Evolutionary conservation across 140 eudicot species (phyloP).

Genomic region (Cichorium intybus): DNA sequence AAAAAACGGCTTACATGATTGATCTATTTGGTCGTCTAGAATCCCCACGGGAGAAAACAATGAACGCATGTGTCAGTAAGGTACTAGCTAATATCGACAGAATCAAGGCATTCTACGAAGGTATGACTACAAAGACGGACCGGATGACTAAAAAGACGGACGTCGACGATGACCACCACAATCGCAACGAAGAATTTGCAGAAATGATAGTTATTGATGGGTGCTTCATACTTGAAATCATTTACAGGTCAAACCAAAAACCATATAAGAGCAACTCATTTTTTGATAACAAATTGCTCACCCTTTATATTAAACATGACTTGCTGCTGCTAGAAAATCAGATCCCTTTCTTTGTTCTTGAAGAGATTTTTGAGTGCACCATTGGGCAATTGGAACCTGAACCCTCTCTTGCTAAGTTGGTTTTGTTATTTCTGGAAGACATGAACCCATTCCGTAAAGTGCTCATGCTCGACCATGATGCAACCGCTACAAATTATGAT

Average conservation of each 20-base stretch:
- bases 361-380: constrained; percentile 9
- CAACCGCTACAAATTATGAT: neutral
- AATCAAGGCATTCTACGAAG: constrained; percentile 9
- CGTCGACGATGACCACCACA: constrained; percentile 15
- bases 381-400: neutral
- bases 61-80: neutral
- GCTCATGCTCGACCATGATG: neutral
- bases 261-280: too few species aligned
- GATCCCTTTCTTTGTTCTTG: too few species aligned
- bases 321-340: too few species aligned
- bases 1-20: neutral
- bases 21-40: neutral
- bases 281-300: too few species aligned
- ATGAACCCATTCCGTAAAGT: too few species aligned
- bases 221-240: too few species aligned
- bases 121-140: neutral
- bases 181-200: too few species aligned
- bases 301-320: too few species aligned
- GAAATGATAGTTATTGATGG: too few species aligned
- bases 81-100: neutral
- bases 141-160: constrained; percentile 18
- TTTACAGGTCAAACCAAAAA: too few species aligned
- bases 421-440: too few species aligned
- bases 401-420: neutral
- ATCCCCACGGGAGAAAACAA: neutral